phyloP scores from a whole-genome alignment of 768 basidiomycete genomes.

The Boletellus emodensis region DNA sequence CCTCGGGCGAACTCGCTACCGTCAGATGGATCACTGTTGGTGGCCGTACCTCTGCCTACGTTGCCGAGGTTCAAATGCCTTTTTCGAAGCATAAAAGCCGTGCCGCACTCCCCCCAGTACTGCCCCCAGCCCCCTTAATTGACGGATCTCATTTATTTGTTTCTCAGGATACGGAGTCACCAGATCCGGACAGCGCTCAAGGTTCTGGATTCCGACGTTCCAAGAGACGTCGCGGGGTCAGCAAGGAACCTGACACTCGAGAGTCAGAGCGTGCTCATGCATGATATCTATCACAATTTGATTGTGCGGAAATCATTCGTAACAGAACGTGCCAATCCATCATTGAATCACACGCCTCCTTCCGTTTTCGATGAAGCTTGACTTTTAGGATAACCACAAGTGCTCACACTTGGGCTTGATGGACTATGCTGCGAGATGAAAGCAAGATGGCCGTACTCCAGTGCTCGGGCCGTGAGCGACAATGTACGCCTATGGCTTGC shows the following conservation, averaged over 20 bases:
- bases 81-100: constrained; percentile 6
- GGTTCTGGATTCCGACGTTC: not conserved
- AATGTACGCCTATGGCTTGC: too few species aligned
- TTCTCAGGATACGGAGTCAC: not conserved
- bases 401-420: too few species aligned
- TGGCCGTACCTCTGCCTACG: constrained; percentile 72
- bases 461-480: too few species aligned
- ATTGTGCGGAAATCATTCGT: not conserved
- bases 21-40: constrained; percentile 74
- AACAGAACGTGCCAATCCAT: not conserved
- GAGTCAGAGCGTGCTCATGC: too few species aligned
- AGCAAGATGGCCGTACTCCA: too few species aligned
- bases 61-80: constrained; percentile 55
- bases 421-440: too few species aligned
- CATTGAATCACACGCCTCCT: too few species aligned
- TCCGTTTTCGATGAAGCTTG: too few species aligned
- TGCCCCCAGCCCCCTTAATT: not conserved
- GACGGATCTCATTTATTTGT: not conserved
- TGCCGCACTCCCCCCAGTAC: not conserved
- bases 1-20: constrained; percentile 64
- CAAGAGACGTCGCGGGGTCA: constrained; percentile 8
- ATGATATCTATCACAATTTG: not conserved
- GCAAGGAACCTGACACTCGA: not conserved
- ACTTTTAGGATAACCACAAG: too few species aligned
- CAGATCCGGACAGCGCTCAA: not conserved